Evolutionary conservation across 2,329 filamentous ascomycete genomes (phyloP), one percentile per base, ranked within the genome.

Genomic region (Colletotrichum trifolii): DNA sequence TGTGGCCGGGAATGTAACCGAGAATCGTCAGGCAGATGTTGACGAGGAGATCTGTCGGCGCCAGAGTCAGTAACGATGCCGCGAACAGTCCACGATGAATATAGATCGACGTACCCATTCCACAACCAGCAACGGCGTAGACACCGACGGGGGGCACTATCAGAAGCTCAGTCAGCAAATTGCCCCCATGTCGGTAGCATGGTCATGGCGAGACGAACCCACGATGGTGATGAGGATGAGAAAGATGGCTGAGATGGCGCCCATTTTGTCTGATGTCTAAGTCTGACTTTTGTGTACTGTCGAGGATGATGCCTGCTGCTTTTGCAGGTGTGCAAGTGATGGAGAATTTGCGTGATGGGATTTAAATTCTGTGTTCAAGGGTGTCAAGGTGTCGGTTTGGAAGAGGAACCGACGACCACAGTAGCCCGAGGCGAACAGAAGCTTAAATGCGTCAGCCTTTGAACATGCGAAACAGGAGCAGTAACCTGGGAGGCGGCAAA

Each of bases 1-100:
- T 86, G 70, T 93, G 89, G 8, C 92, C 93, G 0, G 92, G 92
- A 54, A 96, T 78, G 75, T 90, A 92, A n/a, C 89, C 89, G 25
- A 91, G 82, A 35, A 91, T 71, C 0, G 89, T 91, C 67, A 92
- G 77, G 69, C 85, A 83, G 70, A 91, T 85, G 74, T 91, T 92
- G 77, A 91, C 85, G 56, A 89, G 80, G 39, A 91, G 76, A 71
- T 91, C 89, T 70, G 78, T 76, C 46, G 17, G 15, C 15, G 12
- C 12, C 12, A 39, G 13, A 12, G 52, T 67, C 57, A 59, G 54
- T 40, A 35, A 13, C 12, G 13, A 56, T 25, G 13, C 46, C 9
- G 6, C 35, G 33, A 50, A n/a, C 25, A 47, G 12, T 5, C n/a
- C 38, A 33, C 34, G 8, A n/a, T 7, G n/a, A 9, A n/a, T n/a